phyloP scores from a whole-genome alignment of 352 stramenopile genomes.

The Pythium oligandrum region DNA sequence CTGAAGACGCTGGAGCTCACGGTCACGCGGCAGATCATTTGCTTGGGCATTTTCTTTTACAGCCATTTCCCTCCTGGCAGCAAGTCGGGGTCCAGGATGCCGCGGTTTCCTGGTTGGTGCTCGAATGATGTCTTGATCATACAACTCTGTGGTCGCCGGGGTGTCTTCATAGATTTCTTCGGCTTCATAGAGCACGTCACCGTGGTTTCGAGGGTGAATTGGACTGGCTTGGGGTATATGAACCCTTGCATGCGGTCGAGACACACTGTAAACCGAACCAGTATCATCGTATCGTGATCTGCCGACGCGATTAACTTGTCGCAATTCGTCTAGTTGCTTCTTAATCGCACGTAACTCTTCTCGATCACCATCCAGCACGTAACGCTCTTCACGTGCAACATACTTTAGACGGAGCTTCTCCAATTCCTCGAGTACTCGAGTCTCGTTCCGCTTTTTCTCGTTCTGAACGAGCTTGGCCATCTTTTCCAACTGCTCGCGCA shows the following conservation, averaged over 20 bases:
- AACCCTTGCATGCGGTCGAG: too few species aligned
- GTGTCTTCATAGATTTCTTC: too few species aligned
- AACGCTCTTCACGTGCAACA: constrained; percentile 71
- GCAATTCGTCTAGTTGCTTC: constrained; percentile 71
- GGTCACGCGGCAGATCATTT: constrained; percentile 3
- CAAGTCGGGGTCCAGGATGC: too few species aligned
- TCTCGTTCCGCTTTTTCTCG: constrained; percentile 73
- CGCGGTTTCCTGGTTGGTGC: too few species aligned
- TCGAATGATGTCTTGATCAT: too few species aligned
- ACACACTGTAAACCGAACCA: too few species aligned
- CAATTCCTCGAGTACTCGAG: constrained; percentile 52
- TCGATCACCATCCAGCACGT: constrained; percentile 71
- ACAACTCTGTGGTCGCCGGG: too few species aligned
- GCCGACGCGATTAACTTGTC: constrained; percentile 31
- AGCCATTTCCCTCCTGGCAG: background rate
- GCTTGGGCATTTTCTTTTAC: background rate
- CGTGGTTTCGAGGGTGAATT: too few species aligned
- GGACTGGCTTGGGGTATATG: too few species aligned
- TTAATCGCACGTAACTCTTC: constrained; percentile 80
- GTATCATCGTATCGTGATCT: too few species aligned
- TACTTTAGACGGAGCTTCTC: constrained; percentile 82
- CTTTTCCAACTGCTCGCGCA: constrained; percentile 58
- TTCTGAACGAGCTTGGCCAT: constrained; percentile 40
- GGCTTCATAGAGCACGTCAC: too few species aligned
- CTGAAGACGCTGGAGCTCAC: constrained; percentile 42